phyloP scores from a whole-genome alignment of 2,329 filamentous ascomycete species.

The Sphaceloma murrayae region DNA sequence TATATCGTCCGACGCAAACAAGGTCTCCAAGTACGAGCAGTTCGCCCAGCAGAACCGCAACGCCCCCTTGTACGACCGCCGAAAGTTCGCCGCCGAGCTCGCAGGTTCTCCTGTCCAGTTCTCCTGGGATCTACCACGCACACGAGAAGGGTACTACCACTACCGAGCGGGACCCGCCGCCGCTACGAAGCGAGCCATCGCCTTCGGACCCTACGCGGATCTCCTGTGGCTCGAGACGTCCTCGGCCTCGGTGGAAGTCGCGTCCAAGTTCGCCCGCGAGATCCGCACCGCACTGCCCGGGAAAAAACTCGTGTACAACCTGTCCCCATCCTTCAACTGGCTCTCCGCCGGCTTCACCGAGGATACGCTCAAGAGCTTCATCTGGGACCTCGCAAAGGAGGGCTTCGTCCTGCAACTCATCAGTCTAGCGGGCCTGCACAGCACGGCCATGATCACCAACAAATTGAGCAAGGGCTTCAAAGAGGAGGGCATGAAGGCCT shows the following conservation, averaged over 20 bases:
- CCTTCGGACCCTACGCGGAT: constrained; percentile 86
- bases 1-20: constrained; percentile 18
- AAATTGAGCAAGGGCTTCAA: constrained; percentile 78
- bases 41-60: constrained; percentile 48
- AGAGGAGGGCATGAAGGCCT: constrained; percentile 89
- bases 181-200: constrained; percentile 85
- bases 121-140: constrained; percentile 85
- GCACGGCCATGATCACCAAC: constrained; percentile 53
- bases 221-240: constrained; percentile 96
- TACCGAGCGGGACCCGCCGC: constrained; percentile 74
- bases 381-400: constrained; percentile 90
- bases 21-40: constrained; percentile 17
- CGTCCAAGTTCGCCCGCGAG: constrained; percentile 61
- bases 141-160: constrained; percentile 89
- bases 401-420: constrained; percentile 62
- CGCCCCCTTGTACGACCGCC: constrained; percentile 68
- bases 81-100: constrained; percentile 59
- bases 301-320: constrained; percentile 93
- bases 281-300: constrained; percentile 61
- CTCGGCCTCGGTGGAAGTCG: constrained; percentile 72
- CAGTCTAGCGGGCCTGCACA: constrained; percentile 54
- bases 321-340: constrained; percentile 97
- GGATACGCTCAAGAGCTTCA: constrained; percentile 74
- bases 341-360: constrained; percentile 87
- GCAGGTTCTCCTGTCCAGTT: constrained; percentile 64